phyloP scores from a whole-genome alignment of 176 grass and related monocot genomes.

The Juncus inflexus region DNA sequence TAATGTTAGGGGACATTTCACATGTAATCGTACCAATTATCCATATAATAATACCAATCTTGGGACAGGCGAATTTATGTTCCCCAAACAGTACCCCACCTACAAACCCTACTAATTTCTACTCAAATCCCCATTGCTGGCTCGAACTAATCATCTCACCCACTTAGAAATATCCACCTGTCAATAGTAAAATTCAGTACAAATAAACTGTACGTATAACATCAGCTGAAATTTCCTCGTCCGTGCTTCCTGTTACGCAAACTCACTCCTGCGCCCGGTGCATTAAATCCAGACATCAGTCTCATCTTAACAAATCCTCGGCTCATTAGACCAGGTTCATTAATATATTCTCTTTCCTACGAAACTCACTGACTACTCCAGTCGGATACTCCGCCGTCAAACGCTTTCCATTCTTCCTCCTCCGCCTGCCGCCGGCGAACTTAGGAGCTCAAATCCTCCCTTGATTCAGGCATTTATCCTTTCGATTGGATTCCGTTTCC shows the following conservation, averaged over 20 bases:
- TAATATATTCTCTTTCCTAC: too few relatives aligned
- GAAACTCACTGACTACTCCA: too few relatives aligned
- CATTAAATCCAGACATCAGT: too few relatives aligned
- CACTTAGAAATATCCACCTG: background rate
- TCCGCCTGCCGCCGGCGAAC: background rate
- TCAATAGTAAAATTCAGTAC: background rate
- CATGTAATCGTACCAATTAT: constrained; percentile 19
- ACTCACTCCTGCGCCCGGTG: too few relatives aligned
- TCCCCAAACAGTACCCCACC: constrained; percentile 4
- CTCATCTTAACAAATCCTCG: too few relatives aligned
- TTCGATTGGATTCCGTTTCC: background rate
- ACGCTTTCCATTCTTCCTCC: background rate
- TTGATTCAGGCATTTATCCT: background rate
- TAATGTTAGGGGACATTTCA: background rate
- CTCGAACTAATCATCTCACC: background rate
- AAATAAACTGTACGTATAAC: background rate
- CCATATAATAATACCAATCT: background rate
- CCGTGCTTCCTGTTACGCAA: background rate
- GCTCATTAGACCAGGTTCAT: too few relatives aligned
- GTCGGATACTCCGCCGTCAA: background rate
- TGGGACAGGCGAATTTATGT: constrained; percentile 21
- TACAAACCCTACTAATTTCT: background rate
- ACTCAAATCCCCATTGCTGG: background rate
- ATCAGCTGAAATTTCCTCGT: background rate
- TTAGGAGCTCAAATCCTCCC: background rate